Evolutionary conservation across 768 basidiomycete genomes (phyloP).

Genomic region (Naganishia vishniacii): DNA sequence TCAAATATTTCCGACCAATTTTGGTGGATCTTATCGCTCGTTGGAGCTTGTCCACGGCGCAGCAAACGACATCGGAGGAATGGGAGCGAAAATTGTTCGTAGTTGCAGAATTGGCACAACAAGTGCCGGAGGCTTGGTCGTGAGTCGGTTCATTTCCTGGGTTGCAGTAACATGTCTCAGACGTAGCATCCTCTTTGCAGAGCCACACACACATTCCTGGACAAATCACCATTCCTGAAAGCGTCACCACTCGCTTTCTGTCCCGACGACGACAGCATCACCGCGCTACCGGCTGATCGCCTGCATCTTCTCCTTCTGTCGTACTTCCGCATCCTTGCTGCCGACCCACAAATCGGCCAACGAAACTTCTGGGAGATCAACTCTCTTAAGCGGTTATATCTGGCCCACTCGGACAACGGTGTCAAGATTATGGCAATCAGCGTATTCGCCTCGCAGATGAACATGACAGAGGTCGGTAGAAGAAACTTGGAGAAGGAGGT

Average conservation of each 20-base stretch:
- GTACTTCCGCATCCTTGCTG: constrained; percentile 72
- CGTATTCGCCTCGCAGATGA: constrained; percentile 68
- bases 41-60: constrained; percentile 60
- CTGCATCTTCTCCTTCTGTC: constrained; percentile 69
- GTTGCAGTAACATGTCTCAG: not conserved
- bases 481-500: constrained; percentile 60
- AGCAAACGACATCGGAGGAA: constrained; percentile 46
- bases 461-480: constrained; percentile 72
- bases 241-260: constrained; percentile 25
- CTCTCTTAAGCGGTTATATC: constrained; percentile 53
- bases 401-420: constrained; percentile 60
- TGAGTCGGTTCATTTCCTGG: constrained; percentile 35
- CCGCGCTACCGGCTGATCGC: constrained; percentile 50
- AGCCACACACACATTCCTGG: constrained; percentile 32
- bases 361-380: constrained; percentile 60
- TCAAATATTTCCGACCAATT: constrained; percentile 67
- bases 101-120: constrained; percentile 53
- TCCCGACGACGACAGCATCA: constrained; percentile 54
- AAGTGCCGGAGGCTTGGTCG: constrained; percentile 41
- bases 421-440: constrained; percentile 67
- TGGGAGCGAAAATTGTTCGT: constrained; percentile 44
- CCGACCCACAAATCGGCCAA: constrained; percentile 64
- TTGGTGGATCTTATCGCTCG: constrained; percentile 71
- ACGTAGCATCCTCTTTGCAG: constrained; percentile 20
- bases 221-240: constrained; percentile 27